These are phyloP conservation scores for Penicillium simplicissimum DNA, from an alignment of 495 filamentous ascomycete species.

Conservation along the genomic window DNA sequence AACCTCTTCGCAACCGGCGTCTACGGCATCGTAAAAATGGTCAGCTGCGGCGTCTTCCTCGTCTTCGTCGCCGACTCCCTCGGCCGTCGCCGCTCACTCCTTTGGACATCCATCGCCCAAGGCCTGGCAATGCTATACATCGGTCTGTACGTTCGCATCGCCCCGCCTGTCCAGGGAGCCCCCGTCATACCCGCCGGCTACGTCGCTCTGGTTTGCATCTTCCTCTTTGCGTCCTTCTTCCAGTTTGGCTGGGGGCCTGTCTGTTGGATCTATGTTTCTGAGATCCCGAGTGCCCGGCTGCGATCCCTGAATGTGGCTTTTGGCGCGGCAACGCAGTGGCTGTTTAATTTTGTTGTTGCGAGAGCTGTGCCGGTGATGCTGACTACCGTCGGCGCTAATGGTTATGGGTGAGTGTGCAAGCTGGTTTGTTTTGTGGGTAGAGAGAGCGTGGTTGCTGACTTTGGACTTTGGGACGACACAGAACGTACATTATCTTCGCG, in stretches of 20 bases:
- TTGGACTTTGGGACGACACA: background rate
- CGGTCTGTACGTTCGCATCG: slow-evolving; percentile 73
- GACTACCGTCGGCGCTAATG: slow-evolving; percentile 58
- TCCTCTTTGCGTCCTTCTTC: slow-evolving; percentile 73
- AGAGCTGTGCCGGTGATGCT: slow-evolving; percentile 44
- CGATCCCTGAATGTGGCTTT: slow-evolving; percentile 67
- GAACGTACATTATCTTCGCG: slow-evolving; percentile 43
- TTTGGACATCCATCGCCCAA: slow-evolving; percentile 73
- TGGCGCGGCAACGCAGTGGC: slow-evolving; percentile 64
- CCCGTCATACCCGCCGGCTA: slow-evolving; percentile 61
- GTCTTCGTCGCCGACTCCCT: slow-evolving; percentile 71
- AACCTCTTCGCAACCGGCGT: slow-evolving; percentile 56
- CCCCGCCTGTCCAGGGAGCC: slow-evolving; percentile 55
- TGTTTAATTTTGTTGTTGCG: slow-evolving; percentile 45
- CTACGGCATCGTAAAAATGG: slow-evolving; percentile 57
- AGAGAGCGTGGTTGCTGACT: slow-evolving; percentile 29
- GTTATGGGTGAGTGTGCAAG: slow-evolving; percentile 52
- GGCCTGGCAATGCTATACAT: slow-evolving; percentile 76
- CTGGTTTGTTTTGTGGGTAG: slow-evolving; percentile 31
- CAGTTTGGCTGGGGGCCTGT: slow-evolving; percentile 79
- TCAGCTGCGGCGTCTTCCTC: slow-evolving; percentile 62
- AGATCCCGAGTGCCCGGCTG: slow-evolving; percentile 71
- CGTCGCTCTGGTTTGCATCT: slow-evolving; percentile 69
- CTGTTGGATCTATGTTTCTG: slow-evolving; percentile 74
- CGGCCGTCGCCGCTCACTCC: slow-evolving; percentile 67